These are phyloP conservation scores for Acrocalymma vagum DNA, from an alignment of 2,329 filamentous ascomycete species.

Conservation along the genomic window DNA sequence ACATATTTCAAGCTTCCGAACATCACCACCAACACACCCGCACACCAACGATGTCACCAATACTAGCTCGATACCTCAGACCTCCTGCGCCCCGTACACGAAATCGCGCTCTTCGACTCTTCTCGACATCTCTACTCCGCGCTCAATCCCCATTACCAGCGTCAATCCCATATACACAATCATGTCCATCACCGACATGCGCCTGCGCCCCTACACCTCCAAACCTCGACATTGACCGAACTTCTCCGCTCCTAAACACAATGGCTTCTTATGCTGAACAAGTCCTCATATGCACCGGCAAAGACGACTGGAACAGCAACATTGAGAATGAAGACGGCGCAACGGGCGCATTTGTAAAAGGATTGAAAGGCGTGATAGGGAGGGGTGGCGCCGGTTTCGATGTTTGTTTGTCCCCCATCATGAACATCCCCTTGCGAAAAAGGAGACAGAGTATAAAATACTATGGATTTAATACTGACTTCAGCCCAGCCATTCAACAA, in stretches of 20 bases:
- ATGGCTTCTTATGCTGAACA: slow-evolving; percentile 84
- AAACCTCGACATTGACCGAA: slow-evolving; percentile 77
- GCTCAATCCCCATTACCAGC: too few species aligned
- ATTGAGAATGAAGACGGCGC: slow-evolving; percentile 80
- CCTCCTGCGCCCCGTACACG: neutral
- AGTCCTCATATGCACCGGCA: slow-evolving; percentile 82
- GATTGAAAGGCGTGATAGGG: slow-evolving; percentile 67
- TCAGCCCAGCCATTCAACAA: slow-evolving; percentile 79
- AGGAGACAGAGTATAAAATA: slow-evolving; percentile 1
- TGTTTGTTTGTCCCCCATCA: slow-evolving; percentile 48
- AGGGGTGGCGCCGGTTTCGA: slow-evolving; percentile 54
- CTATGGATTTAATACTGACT: neutral
- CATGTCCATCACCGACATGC: slow-evolving; percentile 80
- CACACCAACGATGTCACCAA: slow-evolving; percentile 3
- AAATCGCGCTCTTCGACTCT: slow-evolving; percentile 5
- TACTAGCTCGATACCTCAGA: neutral
- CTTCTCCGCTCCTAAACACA: slow-evolving; percentile 74
- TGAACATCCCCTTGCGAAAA: neutral
- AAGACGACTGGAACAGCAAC: slow-evolving; percentile 79
- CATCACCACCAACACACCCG: neutral
- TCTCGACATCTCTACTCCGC: slow-evolving; percentile 11
- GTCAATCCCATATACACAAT: slow-evolving; percentile 32
- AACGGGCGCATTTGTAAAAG: slow-evolving; percentile 66
- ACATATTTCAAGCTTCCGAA: slow-evolving; percentile 1
- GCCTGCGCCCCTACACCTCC: slow-evolving; percentile 72